Base-by-base conservation (phyloP, 306 rosid genomes). In the Malus orientalis region DNA sequence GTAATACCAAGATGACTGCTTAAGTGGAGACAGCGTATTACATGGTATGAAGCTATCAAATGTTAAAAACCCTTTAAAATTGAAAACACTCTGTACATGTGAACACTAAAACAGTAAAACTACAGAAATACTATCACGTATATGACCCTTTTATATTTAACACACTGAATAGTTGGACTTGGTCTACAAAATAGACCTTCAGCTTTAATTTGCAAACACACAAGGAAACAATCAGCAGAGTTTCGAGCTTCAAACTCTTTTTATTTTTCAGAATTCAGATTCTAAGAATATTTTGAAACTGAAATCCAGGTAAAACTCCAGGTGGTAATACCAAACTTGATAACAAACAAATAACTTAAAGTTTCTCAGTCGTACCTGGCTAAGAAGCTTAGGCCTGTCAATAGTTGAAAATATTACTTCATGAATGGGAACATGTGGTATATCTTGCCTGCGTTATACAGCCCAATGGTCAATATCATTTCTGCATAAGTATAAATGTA, bases 351-450 rank as follows among this genome's bases (percentile, higher is more conserved):
- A 74, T 47, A 72, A 69, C 64, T 32, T 63, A 74, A 16, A 12
- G 49, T 14, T 59, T 69, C 75, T 70, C 69, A 54, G 71, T 67
- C 79, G 67, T 76, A 92, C 99, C 99, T 96, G 99, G 89, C 99
- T 96, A 77, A 96, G 94, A 81, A 92, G 93, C 91, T 96, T 96
- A 62, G 99, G 98, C 87, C 87, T 96, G 89, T 96, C 99, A 75
- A 89, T 71, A 10, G 97, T 84, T 71, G 97, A 92, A 89, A 96
- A 96, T 84, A 96, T 89, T 68, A 96, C 90, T 92, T 96, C 99
- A 75, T 96, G 97, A 65, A 88, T 81, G 3, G 86, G 91, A 57
- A 83, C 70, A 69, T 53, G 71, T 73, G 85, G 70, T 81, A 54
- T 66, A 70, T 88, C 93, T 74, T 81, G 87, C 93, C 99, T 96